phyloP scores from a whole-genome alignment of 2,329 filamentous ascomycete species.

The Orbilia quercus region DNA sequence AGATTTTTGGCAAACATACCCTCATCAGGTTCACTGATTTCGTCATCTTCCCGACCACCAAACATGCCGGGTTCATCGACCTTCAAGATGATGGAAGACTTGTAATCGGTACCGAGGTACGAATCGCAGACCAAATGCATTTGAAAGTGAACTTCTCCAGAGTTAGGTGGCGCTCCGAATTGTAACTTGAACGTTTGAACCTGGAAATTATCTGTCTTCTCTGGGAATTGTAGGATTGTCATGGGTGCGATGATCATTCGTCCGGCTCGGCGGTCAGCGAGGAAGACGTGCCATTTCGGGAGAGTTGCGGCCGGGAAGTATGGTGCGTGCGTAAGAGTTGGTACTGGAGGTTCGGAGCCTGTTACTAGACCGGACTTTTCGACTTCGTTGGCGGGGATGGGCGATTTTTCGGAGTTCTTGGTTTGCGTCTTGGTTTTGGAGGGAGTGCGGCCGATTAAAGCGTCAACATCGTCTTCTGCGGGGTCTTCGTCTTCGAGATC shows the following conservation, averaged over 20 bases:
- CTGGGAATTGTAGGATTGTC: conserved; percentile 86
- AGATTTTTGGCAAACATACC: conserved; percentile 71
- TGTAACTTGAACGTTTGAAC: conserved; percentile 97
- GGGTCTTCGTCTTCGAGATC: conserved; percentile 93
- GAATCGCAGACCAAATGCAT: conserved; percentile 95
- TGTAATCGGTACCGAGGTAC: conserved; percentile 92
- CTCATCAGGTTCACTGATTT: conserved; percentile 97
- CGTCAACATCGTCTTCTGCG: conserved; percentile 89
- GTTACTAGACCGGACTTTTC: conserved; percentile 64
- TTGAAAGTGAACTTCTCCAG: conserved; percentile 92
- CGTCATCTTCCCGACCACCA: conserved; percentile 79
- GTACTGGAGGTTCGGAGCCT: conserved; percentile 69
- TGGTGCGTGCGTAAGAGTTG: conserved; percentile 88
- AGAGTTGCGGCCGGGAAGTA: conserved; percentile 90
- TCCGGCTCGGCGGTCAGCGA: conserved; percentile 91
- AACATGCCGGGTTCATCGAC: conserved; percentile 92
- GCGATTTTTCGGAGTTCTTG: conserved; percentile 72
- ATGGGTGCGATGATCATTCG: conserved; percentile 97
- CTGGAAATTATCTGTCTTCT: conserved; percentile 88
- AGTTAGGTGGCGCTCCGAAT: conserved; percentile 91
- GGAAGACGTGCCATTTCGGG: conserved; percentile 92
- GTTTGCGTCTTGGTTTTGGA: conserved; percentile 71
- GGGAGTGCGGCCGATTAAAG: conserved; percentile 78
- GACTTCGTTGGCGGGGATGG: conserved; percentile 68
- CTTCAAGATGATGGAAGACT: conserved; percentile 86